Base-by-base conservation (phyloP, 140 eudicot genomes). In the Eryngium alpinum region DNA sequence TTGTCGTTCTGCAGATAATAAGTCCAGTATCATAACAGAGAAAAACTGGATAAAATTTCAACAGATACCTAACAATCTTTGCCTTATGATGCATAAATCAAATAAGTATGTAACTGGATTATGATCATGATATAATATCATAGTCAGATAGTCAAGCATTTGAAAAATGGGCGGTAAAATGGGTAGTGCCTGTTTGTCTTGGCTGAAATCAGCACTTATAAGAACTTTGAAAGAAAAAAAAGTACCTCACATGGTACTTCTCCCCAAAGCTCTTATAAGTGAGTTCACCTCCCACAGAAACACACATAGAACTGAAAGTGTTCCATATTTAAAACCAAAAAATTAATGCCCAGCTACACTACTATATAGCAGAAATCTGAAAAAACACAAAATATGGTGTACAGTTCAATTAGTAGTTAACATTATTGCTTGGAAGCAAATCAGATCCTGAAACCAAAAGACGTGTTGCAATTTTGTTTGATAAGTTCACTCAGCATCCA, bases 1-100 rank as follows among this genome's bases (percentile, higher is more conserved):
- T 96, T 96, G 88, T 96, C 99, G 84, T 90, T 91, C 99, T 96
- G 94, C 84, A 86, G n/a, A 73, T 11, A 79, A 15, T 52, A 73
- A 60, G 44, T 16, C 31, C 5, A 63, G 70, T 31, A 49, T 69
- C 21, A 31, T 16, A 13, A 69, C 74, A 84, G 52, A 27, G 46
- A 66, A 21, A 53, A 70, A 78, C 24, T 24, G 17, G 7, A 13
- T 19, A 70, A 14, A 2, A 70, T 32, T 6, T 70, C 5, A 32
- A 32, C 18, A 29, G 1, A n/a, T 24, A 69, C 31, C 1, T 4
- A 70, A 70, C 25, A 29, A 15, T 11, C 17, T 5, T 31, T 18
- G 9, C 6, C 43, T 17, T 9, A 2, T 38, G 46, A 38, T 38
- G 7, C 46, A 38, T 38, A 2, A 38, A 38, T n/a, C n/a, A 38